Base-by-base conservation (phyloP, 1,284 basidiomycete species). In the Thecaphora frezii region DNA sequence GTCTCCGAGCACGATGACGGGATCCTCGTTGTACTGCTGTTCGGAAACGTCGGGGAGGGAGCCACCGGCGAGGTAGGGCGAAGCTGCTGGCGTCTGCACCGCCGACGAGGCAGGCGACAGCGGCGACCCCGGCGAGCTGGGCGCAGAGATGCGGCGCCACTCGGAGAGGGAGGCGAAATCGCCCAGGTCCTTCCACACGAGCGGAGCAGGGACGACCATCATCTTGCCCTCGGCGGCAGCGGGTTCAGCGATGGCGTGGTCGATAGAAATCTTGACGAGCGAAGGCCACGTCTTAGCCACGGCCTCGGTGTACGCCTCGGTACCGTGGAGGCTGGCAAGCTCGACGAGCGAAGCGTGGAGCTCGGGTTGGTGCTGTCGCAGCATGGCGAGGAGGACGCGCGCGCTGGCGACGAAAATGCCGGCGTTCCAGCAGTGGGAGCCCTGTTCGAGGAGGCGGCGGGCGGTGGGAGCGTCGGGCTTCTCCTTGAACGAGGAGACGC, bases 241-340 rank as follows among this genome's bases (percentile, higher is more conserved):
- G 4, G 48, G 48, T 21, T 50, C 48, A 26, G 48, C 48, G 10
- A 50, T 42, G 16, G 48, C 48, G 37, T 50, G 48, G 30, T 50
- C 48, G 30, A 50, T 50, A 18, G 24, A 19, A 21, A 50, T 50
- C 39, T 38, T 26, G 36, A 21, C 13, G 12, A 50, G 25, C 26
- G 26, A 24, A 13, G 33, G 33, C 48, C 48, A 50, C 8, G 25
- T 16, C 7, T 22, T n/a, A 4, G 33, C 39, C 9, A 50, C 25
- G 30, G 14, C 39, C 23, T 23, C 43, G 1, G 44, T 23, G 5
- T 21, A 24, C 12, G 2, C n/a, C 7, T 8, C 37, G 14, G 25
- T 38, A 16, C 22, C 30, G 28, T 41, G 24, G 21, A 18, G 40
- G 3, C 3, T 22, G 37, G 38, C 24, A 16, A 50, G 44, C 2